Evolutionary conservation across 805 yeast genomes (phyloP), one percentile per base, ranked within the genome.

Genomic region (Saccharomycopsis microspora): DNA sequence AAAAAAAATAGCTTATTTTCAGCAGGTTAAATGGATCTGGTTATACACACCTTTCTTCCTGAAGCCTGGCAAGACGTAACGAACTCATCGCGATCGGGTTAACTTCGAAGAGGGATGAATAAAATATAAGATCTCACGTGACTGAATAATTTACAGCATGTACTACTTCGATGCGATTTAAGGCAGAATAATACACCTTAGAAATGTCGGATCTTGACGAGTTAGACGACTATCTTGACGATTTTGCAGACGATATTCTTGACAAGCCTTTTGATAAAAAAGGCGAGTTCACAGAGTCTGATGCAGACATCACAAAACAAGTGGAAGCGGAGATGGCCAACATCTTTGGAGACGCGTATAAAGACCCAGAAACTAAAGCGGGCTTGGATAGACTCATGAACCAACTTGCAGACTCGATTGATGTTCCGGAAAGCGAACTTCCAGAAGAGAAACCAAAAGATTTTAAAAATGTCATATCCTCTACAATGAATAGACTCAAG

Each of bases 201-300:
- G n/a, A 34, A 34, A 8, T 8, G n/a, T 9, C 36, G 3, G 84
- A 78, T 45, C 66, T 77, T 45, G 86, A 81, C 57, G 94, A 85
- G 55, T 71, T 85, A 53, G 95, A 85, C 55, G 95, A 86, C 57
- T 70, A 86, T 51, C 69, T 90, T 45, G 96, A 88, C 50, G 96
- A 88, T 53, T 84, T 84, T 60, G 85, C 82, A 39, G 85, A 80
- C 51, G 85, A 79, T 49, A 71, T 81, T 0, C 66, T 83, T 48
- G 74, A 74, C 50, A 70, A 76, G 54, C 80, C 62, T 3, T 49
- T 46, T 40, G 47, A 53, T 2, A 19, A 19, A 19, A 19, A 19
- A 29, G 54, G 50, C 6, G 54, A 50, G 11, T 39, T 56, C 5
- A 53, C 54, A 9, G 54, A 45, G 10, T 5, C 8, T 37, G 41